These are phyloP conservation scores for Camelina hispida DNA, from an alignment of 345 rosid genomes.

Conservation along the genomic window DNA sequence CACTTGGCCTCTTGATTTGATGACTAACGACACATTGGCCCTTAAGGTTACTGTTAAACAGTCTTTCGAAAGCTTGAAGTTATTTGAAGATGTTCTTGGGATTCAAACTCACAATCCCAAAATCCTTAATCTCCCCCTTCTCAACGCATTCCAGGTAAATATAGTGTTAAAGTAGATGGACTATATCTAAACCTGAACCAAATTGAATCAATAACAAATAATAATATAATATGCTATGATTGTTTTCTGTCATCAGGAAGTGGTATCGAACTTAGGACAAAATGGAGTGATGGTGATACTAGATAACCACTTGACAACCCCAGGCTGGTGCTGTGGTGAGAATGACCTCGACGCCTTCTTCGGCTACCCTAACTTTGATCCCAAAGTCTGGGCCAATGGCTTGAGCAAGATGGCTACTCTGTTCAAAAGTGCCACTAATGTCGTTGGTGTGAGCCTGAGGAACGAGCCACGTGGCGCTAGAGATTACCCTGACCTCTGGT, in stretches of 20 bases:
- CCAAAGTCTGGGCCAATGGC: conserved; percentile 68
- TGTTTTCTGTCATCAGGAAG: conserved; percentile 51
- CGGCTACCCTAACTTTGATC: conserved; percentile 72
- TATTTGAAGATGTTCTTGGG: conserved; percentile 62
- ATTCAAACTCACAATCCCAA: conserved; percentile 73
- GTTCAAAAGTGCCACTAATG: conserved; percentile 60
- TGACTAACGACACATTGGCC: conserved; percentile 60
- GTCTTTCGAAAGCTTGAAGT: conserved; percentile 63
- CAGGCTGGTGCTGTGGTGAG: conserved; percentile 89
- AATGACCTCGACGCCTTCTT: conserved; percentile 86
- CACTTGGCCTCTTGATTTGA: conserved; percentile 68
- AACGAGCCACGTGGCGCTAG: conserved; percentile 81
- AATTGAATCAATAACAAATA: not conserved
- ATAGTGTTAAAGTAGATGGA: not conserved
- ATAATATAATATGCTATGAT: not conserved
- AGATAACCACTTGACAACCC: conserved; percentile 81
- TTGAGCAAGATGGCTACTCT: conserved; percentile 68
- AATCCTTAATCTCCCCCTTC: conserved; percentile 64
- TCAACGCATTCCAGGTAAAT: conserved; percentile 70
- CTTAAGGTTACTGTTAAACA: conserved; percentile 55
- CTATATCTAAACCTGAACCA: not conserved
- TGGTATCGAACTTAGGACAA: conserved; percentile 66
- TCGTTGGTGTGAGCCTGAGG: conserved; percentile 82
- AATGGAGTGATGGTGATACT: conserved; percentile 76
- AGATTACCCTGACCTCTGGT: conserved; percentile 76